Percentiles rank a stretch among this genome's conserved stretches.
Conservation (phyloP, 1,139 yeast genomes). For the Diutina catenulata region DNA sequence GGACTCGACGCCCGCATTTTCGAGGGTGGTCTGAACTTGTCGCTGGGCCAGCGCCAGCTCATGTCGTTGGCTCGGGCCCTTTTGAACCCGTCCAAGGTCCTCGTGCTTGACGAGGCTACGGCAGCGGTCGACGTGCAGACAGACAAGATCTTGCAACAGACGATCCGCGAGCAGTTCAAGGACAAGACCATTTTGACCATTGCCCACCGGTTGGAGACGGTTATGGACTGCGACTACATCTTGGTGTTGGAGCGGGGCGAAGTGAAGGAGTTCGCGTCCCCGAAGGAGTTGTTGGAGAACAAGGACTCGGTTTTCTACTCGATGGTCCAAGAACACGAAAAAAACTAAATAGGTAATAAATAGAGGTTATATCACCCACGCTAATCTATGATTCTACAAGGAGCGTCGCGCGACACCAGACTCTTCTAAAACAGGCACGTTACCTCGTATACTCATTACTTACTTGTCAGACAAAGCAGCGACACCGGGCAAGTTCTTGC, state of each 20-base stretch:
- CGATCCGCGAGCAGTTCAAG: slow-evolving; percentile 52
- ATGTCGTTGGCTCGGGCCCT: slow-evolving; percentile 69
- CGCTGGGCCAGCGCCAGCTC: slow-evolving; percentile 71
- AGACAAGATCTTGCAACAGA: slow-evolving; percentile 61
- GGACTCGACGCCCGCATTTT: slow-evolving; percentile 32
- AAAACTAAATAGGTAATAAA: no score
- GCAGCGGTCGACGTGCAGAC: slow-evolving; percentile 80
- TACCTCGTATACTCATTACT: slow-evolving; percentile 5
- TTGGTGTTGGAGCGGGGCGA: slow-evolving; percentile 58
- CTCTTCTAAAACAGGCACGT: neutral
- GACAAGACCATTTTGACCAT: slow-evolving; percentile 66
- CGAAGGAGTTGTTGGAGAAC: slow-evolving; percentile 33
- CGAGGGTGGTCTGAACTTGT: slow-evolving; percentile 65
- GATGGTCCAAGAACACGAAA: slow-evolving; percentile 2
- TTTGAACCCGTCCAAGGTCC: slow-evolving; percentile 42
- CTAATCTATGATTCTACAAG: no score
- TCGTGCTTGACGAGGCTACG: slow-evolving; percentile 75
- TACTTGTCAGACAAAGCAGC: slow-evolving; percentile 70
- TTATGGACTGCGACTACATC: slow-evolving; percentile 66
- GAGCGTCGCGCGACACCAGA: no score
- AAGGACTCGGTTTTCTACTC: slow-evolving; percentile 34
- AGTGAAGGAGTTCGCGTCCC: slow-evolving; percentile 60
- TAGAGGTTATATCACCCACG: no score
- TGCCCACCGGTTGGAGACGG: slow-evolving; percentile 77
- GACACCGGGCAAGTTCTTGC: slow-evolving; percentile 96